Conservation (phyloP, 2,329 filamentous ascomycete genomes). For the Aspergillus texensis region DNA sequence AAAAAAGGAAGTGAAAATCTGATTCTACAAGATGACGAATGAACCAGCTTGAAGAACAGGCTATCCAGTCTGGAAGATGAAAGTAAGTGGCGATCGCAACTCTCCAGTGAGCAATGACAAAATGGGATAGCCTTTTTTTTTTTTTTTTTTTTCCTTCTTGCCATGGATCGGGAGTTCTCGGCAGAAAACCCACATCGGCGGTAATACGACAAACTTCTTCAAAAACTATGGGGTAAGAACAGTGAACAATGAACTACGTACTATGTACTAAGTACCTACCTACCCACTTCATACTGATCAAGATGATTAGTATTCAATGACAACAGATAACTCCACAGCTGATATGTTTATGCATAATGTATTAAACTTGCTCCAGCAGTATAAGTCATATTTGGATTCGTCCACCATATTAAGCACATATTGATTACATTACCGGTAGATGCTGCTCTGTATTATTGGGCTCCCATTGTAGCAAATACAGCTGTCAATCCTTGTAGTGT, state of each 20-base stretch:
- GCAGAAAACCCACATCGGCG: constrained; percentile 13
- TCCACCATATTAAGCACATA: background rate
- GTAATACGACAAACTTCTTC: too few relatives aligned
- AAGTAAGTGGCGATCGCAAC: constrained; percentile 17
- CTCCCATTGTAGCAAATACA: background rate
- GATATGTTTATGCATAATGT: background rate
- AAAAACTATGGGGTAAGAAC: background rate
- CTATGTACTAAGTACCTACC: too few relatives aligned
- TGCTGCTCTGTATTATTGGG: background rate
- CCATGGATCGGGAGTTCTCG: constrained; percentile 28
- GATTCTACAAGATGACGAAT: constrained; percentile 14
- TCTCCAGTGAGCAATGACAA: constrained; percentile 12
- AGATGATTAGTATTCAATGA: background rate
- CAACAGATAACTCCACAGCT: background rate
- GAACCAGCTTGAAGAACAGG: constrained; percentile 1
- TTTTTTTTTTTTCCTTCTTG: constrained; percentile 1
- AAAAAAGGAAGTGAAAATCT: background rate
- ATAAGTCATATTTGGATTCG: background rate
- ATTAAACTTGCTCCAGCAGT: background rate
- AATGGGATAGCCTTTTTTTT: constrained; percentile 17
- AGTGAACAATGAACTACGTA: background rate
- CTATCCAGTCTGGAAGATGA: constrained; percentile 13
- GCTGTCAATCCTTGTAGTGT: background rate
- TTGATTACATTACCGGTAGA: background rate
- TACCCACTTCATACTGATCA: background rate